Conservation (phyloP, 148 eudicot species). For the Persicaria tinctoria region DNA sequence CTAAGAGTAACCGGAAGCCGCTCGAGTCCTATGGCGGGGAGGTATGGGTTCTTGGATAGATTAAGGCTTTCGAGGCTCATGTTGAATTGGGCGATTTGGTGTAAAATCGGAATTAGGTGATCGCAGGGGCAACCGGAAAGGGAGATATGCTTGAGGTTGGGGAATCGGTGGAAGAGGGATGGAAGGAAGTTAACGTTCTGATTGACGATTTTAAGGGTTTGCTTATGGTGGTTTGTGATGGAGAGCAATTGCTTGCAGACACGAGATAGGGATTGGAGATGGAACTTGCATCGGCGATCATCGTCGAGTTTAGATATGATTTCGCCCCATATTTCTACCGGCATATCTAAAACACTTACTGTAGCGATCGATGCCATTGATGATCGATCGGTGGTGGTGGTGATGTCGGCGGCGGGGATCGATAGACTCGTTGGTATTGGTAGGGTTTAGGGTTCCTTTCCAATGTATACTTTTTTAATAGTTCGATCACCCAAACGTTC, state of each 20-base stretch:
- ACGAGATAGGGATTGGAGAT: constrained; percentile 36
- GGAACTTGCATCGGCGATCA: constrained; percentile 12
- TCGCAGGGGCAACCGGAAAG: constrained; percentile 7
- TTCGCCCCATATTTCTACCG: constrained; percentile 66
- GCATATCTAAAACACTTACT: constrained; percentile 20
- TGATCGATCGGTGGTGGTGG: too few species aligned
- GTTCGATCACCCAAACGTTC: too few species aligned
- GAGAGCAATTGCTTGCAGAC: constrained; percentile 48
- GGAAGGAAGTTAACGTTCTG: constrained; percentile 33
- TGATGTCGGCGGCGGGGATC: too few species aligned
- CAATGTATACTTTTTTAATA: too few species aligned
- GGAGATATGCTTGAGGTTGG: constrained; percentile 23
- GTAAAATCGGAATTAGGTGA: constrained; percentile 17
- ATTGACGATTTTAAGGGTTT: constrained; percentile 22
- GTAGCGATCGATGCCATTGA: too few species aligned
- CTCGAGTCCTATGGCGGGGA: constrained; percentile 27
- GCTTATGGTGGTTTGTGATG: constrained; percentile 40
- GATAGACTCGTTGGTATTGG: too few species aligned
- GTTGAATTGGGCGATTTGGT: constrained; percentile 18
- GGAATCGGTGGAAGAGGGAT: constrained; percentile 33
- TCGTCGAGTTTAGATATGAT: constrained; percentile 31
- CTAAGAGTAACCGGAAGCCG: constrained; percentile 19
- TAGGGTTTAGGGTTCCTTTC: too few species aligned
- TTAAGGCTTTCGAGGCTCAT: constrained; percentile 27
- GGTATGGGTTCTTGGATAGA: constrained; percentile 20